Base-by-base conservation (phyloP, 2,329 filamentous ascomycete species). In the Exophiala alcalophila region DNA sequence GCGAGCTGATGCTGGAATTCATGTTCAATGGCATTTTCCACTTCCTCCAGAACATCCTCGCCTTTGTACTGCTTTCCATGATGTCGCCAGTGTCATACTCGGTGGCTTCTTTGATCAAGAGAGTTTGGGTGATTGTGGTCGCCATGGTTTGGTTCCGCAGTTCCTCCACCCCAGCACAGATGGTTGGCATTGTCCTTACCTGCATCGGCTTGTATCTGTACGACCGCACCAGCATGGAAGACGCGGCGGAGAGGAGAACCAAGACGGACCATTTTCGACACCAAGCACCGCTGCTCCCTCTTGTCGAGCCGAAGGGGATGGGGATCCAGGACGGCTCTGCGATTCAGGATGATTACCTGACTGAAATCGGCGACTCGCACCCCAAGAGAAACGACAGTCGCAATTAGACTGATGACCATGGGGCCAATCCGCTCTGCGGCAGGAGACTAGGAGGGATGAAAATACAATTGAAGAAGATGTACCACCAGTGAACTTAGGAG, bases 1-100 rank as follows among this genome's bases (percentile, higher is more conserved):
- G 77, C 34, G 68, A 73, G 6, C 65, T 84, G 5, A 63, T 73
- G 2, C 59, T 94, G n/a, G 92, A 98, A 61, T 97, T 94, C 62
- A 64, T 97, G 37, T 97, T 98, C 74, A 98, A 98, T 64, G 92
- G 92, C 41, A 83, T 88, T 3, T 96, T 94, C 61, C 92, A 98
- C 66, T 98, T 97, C 64, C 86, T 81, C 11, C 92, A 98, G 61
- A 96, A 94, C 61, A 94, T 98, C 39, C 77, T 98, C 40, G 92
- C 92, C 0, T 98, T 98, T 61, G 74, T 95, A 15, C 74, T 98
- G 4, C 73, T 98, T 5, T 95, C 89, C 40, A 85, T 95, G 71
- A 85, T 97, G 9, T 94, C 89, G 0, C 92, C 92, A 0, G 92
- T 98, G 25, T 97, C 92, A 0, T 98, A 98, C 69, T 95, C 88